phyloP scores from a whole-genome alignment of 2,329 filamentous ascomycete genomes.

The Ascochyta koolunga region DNA sequence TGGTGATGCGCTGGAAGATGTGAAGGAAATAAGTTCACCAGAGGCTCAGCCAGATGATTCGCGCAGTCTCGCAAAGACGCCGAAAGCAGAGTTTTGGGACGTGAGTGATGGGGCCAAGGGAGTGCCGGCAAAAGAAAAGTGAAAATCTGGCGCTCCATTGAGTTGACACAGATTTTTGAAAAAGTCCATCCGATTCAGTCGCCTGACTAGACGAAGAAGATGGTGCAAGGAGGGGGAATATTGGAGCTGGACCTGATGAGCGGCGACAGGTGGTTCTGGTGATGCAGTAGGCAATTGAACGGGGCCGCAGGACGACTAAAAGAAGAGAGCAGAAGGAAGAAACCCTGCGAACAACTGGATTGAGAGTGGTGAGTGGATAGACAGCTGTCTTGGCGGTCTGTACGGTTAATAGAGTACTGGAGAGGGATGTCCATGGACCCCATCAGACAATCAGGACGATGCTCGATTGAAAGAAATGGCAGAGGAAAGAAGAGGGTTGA shows the following conservation, averaged over 20 bases:
- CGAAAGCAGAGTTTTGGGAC: neutral
- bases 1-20: conserved; percentile 23
- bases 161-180: neutral
- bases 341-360: no score
- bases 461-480: no score
- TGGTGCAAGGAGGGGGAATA: neutral
- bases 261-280: neutral
- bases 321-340: no score
- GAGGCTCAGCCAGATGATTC: neutral
- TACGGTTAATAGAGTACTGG: no score
- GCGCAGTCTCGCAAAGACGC: neutral
- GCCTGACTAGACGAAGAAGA: no score
- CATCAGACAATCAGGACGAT: no score
- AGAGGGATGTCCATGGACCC: no score
- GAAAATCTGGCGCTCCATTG: neutral
- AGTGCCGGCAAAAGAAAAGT: neutral
- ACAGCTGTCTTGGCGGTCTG: no score
- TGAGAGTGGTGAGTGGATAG: no score
- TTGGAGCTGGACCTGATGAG: neutral
- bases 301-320: no score
- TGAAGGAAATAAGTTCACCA: conserved; percentile 7
- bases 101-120: neutral
- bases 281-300: neutral
- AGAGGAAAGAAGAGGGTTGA: no score
- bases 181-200: neutral